Base-by-base conservation (phyloP, 495 filamentous ascomycete species). In the Pseudomonodictys pantanalensis region DNA sequence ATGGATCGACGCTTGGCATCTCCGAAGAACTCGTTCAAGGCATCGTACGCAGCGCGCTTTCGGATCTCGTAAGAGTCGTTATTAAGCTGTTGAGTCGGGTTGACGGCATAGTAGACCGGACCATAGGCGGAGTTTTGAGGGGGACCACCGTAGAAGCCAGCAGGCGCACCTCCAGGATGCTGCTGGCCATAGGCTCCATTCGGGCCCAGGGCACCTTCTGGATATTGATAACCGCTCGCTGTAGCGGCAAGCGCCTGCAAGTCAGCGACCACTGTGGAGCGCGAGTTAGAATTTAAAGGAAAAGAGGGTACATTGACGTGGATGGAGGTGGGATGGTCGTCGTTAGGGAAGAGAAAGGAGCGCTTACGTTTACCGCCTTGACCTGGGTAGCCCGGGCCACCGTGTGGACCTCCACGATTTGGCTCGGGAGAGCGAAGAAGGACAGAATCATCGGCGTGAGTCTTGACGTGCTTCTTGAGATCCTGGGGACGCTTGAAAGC, bases 401-500 rank as follows among this genome's bases (percentile, higher is more conserved):
- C 62, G 65, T 57, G 59, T 20, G 57, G 67, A 33, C 57, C 55
- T 38, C 60, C 81, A 62, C 75, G 76, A 26, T 81, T 83, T 51
- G 86, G 83, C 71, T 89, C 86, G 24, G 89, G 89, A 20, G 87
- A 88, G 48, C 88, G 83, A 60, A 89, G 81, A 55, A 95, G 79
- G 47, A 95, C 90, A 39, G 91, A 95, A 74, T 99, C 93, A 71
- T 99, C 93, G 57, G 93, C 93, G 73, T 99, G 93, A n/a, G 95
- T 98, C 83, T 97, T 97, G 72, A 97, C 92, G 73, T 99, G 95
- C 78, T 99, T 99, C 83, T 97, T 97, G 60, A 99, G 71, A 77
- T 99, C 95, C 75, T 99, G 93, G 24, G 95, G 95, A 15, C 95
- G 89, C 82, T 99, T 99, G 82, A 99, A 99, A 7, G 91, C 90